Evolutionary conservation across 2,329 filamentous ascomycete genomes (phyloP), one percentile per base, ranked within the genome.

Genomic region (Cladorrhinum sp.): DNA sequence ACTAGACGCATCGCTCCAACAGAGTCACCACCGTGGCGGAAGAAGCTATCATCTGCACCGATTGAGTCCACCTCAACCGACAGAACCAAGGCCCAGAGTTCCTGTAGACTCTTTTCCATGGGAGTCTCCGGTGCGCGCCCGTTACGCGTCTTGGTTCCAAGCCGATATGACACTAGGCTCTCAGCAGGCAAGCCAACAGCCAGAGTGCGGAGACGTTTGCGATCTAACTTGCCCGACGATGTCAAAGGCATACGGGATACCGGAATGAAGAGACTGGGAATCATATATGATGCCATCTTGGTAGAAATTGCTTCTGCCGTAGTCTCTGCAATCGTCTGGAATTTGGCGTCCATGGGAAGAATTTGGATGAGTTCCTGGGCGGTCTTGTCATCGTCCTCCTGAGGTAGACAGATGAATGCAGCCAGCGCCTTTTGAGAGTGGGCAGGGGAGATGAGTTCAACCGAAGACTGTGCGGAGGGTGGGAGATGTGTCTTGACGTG

Each of bases 361-460:
- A 66, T 67, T 1, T 66, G 68, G 3, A 72, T 54, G n/a, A 72
- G 67, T 18, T 66, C 24, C 8, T 68, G 66, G 0, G 61, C 7
- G 58, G 13, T 67, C 67, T 9, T 65, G 36, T 25, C 23, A n/a
- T 32, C 20, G 10, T n/a, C 53, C 7, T 70, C 71, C 7, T 27
- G 20, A 12, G 55, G 6, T 18, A 60, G 36, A 20, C 58, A 58
- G 48, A 66, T 24, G 45, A 65, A 68, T 10, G 61, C 55, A 3
- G 62, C 65, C 50, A 68, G 51, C 2, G 60, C 56, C 59, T 67
- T 65, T 25, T 55, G 29, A n/a, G 53, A 18, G 13, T 58, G 24
- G 2, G 20, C 59, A 59, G 81, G 80, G 1, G 78, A 77, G 3
- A 82, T 77, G 13, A 84, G 69, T 1, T 83, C 81, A 4, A 78